Evolutionary conservation across 2,329 filamentous ascomycete species (phyloP), one percentile per base, ranked within the genome.

Genomic region (Boeremia exigua): DNA sequence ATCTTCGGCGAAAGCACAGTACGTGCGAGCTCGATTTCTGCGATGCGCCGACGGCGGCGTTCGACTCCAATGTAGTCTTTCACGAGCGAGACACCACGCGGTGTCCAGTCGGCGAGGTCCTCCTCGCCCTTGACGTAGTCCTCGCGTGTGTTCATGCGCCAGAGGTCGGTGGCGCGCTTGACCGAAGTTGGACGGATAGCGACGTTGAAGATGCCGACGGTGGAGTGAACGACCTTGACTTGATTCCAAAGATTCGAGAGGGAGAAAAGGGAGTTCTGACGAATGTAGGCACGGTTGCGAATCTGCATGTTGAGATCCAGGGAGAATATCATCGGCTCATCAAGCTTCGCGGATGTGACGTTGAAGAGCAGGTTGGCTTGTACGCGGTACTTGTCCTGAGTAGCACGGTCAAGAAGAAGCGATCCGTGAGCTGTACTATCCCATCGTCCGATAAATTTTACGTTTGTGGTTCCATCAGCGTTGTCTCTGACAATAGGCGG

Each of bases 111-210:
- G 2, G 82, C 87, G 34, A 99, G 81, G 44, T 88, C 84, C 75
- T 99, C 95, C 76, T 99, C 93, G 51, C 95, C 95, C 75, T 96
- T 97, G 67, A 99, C 91, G 71, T 97, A 98, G 73, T 96, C 92
- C 68, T 96, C 90, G 56, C 91, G 88, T 14, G 93, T 98, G 74
- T 92, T 96, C 87, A 98, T 92, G 50, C 95, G 87, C 95, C 95
- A 99, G 11, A 99, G 81, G 72, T 99, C 95, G 3, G 92, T 92
- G 0, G 92, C 91, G 42, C 91, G 86, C 77, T 97, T 97, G 46
- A 96, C 92, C 2, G 92, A 92, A 7, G 91, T 88, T 0, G 95
- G 95, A 28, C 92, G 88, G 75, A 98, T 88, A 6, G 88, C 88
- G 45, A 98, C 80, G 1, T 91, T 92, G 76, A 96, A 99, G 55